Evolutionary conservation across 2,329 filamentous ascomycete genomes (phyloP).

Genomic region (Paecilomyces niveus): DNA sequence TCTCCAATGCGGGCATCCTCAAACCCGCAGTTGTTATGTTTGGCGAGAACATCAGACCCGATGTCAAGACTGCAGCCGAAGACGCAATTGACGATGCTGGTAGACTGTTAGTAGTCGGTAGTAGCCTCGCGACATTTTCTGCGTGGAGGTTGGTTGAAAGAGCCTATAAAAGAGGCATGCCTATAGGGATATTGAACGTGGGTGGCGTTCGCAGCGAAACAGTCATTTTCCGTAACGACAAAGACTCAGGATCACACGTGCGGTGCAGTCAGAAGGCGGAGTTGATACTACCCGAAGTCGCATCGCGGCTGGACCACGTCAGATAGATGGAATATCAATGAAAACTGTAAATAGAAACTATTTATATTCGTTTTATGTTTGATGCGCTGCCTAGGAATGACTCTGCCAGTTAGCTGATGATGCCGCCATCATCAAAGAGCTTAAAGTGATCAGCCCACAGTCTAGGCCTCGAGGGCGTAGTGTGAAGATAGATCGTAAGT

Average conservation of each 20-base stretch:
- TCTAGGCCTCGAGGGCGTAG: not conserved
- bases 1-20: slow-evolving; percentile 67
- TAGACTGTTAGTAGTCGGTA: slow-evolving; percentile 73
- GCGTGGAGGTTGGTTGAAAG: slow-evolving; percentile 84
- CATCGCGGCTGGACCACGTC: slow-evolving; percentile 15
- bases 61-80: slow-evolving; percentile 70
- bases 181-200: slow-evolving; percentile 80
- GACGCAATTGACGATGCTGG: slow-evolving; percentile 69
- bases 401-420: not conserved
- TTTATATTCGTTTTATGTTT: not conserved
- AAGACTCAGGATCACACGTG: slow-evolving; percentile 22
- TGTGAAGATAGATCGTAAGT: not conserved
- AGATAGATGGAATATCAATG: not conserved
- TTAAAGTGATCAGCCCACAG: not conserved
- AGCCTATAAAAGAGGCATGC: slow-evolving; percentile 74
- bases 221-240: slow-evolving; percentile 28
- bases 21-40: slow-evolving; percentile 97
- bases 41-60: slow-evolving; percentile 70
- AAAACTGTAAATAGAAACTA: not conserved
- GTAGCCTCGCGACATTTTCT: slow-evolving; percentile 88
- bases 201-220: slow-evolving; percentile 42
- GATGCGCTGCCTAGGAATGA: not conserved
- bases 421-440: not conserved
- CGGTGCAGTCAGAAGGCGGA: slow-evolving; percentile 38
- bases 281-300: slow-evolving; percentile 34